Conservation (phyloP, 192 early-diverging fungal genomes). For the Backusella psychrophila region DNA sequence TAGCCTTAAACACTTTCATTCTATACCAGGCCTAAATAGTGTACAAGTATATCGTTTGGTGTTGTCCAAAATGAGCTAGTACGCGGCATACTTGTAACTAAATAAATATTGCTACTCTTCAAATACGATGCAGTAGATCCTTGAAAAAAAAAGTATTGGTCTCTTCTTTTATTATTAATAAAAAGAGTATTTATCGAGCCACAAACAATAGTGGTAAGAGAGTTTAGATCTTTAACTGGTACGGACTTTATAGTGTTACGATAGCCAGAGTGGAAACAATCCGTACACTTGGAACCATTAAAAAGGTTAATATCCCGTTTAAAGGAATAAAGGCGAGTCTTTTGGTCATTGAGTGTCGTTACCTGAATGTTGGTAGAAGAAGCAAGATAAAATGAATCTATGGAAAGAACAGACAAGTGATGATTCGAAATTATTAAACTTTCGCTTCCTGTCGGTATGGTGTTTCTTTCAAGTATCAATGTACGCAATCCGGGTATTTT, state of each 20-base stretch:
- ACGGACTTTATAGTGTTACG: neutral
- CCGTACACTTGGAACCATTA: neutral
- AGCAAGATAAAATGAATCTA: neutral
- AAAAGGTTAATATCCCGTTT: neutral
- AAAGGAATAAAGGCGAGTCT: neutral
- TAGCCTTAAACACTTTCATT: neutral
- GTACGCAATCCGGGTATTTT: neutral
- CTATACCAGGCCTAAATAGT: neutral
- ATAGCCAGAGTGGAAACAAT: neutral
- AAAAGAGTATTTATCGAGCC: neutral
- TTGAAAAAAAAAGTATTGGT: neutral
- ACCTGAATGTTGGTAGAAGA: neutral
- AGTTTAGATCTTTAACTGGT: neutral
- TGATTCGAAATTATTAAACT: neutral
- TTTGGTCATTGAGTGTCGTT: neutral
- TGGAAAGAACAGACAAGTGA: neutral
- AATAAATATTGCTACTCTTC: too few relatives aligned
- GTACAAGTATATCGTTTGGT: neutral
- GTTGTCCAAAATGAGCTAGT: too few relatives aligned
- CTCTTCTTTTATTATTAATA: neutral
- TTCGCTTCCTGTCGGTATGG: neutral
- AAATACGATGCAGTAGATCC: neutral
- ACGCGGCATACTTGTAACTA: too few relatives aligned
- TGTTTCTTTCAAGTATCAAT: neutral
- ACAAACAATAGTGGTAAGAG: neutral